A percentile compares a stretch with the other conserved stretches of the same genome.
Conservation (phyloP, 1,139 yeast genomes). For the Protomyces lactucae-debilis region DNA sequence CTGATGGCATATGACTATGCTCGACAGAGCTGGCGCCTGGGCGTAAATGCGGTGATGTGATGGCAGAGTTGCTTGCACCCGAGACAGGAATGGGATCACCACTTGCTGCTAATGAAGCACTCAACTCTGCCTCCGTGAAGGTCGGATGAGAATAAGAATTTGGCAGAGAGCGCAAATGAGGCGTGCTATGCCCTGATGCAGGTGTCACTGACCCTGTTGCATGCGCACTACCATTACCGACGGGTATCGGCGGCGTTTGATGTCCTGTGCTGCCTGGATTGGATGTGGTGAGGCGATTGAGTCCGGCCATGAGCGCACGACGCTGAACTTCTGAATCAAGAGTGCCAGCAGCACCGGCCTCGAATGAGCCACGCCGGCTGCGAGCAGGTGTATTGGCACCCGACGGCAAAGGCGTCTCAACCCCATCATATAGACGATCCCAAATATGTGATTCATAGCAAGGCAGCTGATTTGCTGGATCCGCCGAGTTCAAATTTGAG, state of each 20-base stretch:
- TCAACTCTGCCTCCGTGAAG: conserved; percentile 11
- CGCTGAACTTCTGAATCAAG: conserved; percentile 14
- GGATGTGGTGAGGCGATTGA: conserved; percentile 11
- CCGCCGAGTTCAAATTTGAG: conserved; percentile 27
- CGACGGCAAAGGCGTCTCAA: conserved; percentile 54
- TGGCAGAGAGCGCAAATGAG: conserved; percentile 17
- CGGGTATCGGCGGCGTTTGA: neutral
- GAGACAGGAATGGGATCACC: neutral
- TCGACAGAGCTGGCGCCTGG: neutral
- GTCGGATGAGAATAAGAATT: conserved; percentile 11
- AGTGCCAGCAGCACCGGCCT: conserved; percentile 22
- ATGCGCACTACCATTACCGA: neutral
- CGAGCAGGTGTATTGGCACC: conserved; percentile 50
- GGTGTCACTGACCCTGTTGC: conserved; percentile 23
- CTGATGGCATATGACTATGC: neutral
- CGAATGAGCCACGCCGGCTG: conserved; percentile 38
- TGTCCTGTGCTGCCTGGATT: conserved; percentile 1
- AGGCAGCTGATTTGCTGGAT: conserved; percentile 71
- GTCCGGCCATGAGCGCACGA: conserved; percentile 23
- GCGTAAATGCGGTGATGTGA: neutral
- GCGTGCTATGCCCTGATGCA: conserved; percentile 13
- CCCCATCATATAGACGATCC: conserved; percentile 76
- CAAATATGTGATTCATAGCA: conserved; percentile 78
- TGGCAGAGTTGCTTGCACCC: neutral
- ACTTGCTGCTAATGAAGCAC: neutral